These are phyloP conservation scores for Candida koratica DNA, from an alignment of 805 yeast genomes.

Conservation along the genomic window DNA sequence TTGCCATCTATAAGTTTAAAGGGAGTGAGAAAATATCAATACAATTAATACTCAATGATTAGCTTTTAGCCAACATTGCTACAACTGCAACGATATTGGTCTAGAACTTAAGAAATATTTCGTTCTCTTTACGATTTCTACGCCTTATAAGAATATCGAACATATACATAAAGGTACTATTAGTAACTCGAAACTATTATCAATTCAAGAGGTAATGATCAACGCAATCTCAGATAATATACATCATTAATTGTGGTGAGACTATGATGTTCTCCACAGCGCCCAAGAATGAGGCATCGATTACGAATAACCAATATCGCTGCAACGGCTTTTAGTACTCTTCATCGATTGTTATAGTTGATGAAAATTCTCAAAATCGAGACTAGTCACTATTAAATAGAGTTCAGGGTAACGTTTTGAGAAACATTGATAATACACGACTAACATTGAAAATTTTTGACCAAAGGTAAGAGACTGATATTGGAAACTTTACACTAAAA, in stretches of 20 bases:
- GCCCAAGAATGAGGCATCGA: constrained; percentile 27
- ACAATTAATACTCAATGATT: too few species aligned
- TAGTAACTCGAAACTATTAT: too few species aligned
- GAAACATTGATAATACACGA: constrained; percentile 2
- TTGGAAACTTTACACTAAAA: too few species aligned
- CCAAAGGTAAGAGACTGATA: too few species aligned
- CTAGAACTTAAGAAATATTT: too few species aligned
- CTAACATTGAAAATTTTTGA: constrained; percentile 4
- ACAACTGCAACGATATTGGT: too few species aligned
- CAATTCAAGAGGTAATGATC: too few species aligned
- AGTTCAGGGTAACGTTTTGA: constrained; percentile 2
- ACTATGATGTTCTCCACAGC: constrained; percentile 53
- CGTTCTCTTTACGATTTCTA: too few species aligned
- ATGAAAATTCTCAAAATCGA: constrained; percentile 25
- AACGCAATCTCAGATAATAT: constrained; percentile 36
- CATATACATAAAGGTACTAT: too few species aligned
- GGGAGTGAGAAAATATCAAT: constrained; percentile 2
- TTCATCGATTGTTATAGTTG: constrained; percentile 61
- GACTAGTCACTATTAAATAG: neutral
- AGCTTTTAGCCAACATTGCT: too few species aligned
- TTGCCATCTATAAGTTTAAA: constrained; percentile 1
- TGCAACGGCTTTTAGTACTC: constrained; percentile 44
- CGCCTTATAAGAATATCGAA: too few species aligned
- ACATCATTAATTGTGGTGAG: constrained; percentile 49
- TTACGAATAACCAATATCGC: constrained; percentile 15